Evolutionary conservation across 2,329 filamentous ascomycete species (phyloP), one percentile per base, ranked within the genome.

Genomic region (Rutstroemia sp.): DNA sequence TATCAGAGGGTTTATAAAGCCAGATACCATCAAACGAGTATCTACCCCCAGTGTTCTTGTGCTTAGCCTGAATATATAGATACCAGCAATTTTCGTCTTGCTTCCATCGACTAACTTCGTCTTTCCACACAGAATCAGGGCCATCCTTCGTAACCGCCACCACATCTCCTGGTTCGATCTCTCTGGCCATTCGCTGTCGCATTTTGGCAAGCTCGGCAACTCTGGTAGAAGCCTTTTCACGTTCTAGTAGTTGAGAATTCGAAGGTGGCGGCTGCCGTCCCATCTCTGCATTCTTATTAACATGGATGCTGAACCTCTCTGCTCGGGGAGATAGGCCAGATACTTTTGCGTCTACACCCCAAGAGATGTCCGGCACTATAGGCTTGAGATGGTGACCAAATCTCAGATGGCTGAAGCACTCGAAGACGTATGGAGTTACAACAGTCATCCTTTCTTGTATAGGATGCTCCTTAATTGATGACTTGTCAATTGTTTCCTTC

Each of bases 1-100:
- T 94, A 54, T 94, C 85, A 0, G 76, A 73, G 0, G 88, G 80
- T 2, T 80, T 76, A 62, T 92, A 92, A 0, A 94, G 73, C 88
- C 88, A 94, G 1, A 87, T 76, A 0, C 91, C 79, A 54, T 85
- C 78, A 10, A 91, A 81, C 1, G 72, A 72, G 0, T 68, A 70
- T 16, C 59, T 61, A 0, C 75, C 74, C 10, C 67, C 62, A 4
- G 67, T 61, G 2, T 66, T 64, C 0, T 68, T 52, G 8, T 77
- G 72, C 0, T 86, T 71, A 2, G 70, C 71, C 56, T 89, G 86
- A 0, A 94, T 83, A 27, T 87, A 82, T 0, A 82, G 86, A 64
- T 87, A 86, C 86, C 88, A 92, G 1, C 79, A 72, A n/a, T 77
- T 69, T 17, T 78, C 73, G 10, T 76, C 70, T 2, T 65, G 60